These are phyloP conservation scores for Nemania abortiva DNA, from an alignment of 2,329 filamentous ascomycete genomes.

Conservation along the genomic window DNA sequence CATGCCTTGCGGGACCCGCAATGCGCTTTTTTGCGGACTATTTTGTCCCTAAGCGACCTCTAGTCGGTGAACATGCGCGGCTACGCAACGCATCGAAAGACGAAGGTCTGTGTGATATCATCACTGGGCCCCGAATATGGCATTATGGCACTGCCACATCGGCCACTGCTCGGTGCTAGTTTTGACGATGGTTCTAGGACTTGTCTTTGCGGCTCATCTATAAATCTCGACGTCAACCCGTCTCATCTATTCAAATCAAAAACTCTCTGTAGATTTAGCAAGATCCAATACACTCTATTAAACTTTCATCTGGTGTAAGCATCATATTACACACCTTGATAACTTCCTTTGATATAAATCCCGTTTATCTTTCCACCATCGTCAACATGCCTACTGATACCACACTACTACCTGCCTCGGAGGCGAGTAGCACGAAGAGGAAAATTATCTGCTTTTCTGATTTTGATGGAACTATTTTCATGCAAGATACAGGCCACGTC, in stretches of 20 bases:
- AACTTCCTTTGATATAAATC: neutral
- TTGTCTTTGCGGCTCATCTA: slow-evolving; percentile 7
- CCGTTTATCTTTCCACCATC: neutral
- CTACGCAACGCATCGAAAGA: slow-evolving; percentile 5
- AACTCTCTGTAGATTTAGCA: slow-evolving; percentile 1
- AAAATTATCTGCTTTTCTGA: slow-evolving; percentile 73
- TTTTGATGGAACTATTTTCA: slow-evolving; percentile 79
- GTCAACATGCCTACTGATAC: slow-evolving; percentile 56
- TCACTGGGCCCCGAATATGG: slow-evolving; percentile 4
- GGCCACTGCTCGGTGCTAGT: slow-evolving; percentile 7
- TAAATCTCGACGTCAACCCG: slow-evolving; percentile 12
- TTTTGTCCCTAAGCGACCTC: neutral
- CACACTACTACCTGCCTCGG: slow-evolving; percentile 49
- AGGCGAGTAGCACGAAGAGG: slow-evolving; percentile 58
- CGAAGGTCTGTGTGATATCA: slow-evolving; percentile 6
- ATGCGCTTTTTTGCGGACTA: slow-evolving; percentile 1
- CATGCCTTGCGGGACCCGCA: neutral
- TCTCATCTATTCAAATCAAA: neutral
- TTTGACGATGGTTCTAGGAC: neutral
- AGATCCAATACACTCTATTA: neutral
- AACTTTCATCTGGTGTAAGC: slow-evolving; percentile 4
- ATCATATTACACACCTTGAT: neutral
- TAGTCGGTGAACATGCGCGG: neutral
- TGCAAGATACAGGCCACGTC: slow-evolving; percentile 77
- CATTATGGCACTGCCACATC: slow-evolving; percentile 17